Evolutionary conservation across 805 yeast species (phyloP).

Genomic region (Dipodascus albidus): DNA sequence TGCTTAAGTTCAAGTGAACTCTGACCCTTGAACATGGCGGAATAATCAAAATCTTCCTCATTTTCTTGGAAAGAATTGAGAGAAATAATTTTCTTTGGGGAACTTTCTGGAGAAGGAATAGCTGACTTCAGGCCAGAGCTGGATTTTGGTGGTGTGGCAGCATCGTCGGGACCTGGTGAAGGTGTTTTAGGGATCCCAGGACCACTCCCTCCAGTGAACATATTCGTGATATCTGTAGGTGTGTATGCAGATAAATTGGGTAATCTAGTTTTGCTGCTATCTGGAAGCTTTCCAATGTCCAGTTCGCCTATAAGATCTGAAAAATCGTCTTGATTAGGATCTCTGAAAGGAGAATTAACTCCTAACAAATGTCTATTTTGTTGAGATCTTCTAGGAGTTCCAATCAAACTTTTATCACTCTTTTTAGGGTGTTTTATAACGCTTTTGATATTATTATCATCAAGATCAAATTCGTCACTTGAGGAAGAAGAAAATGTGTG

Average conservation of each 20-base stretch:
- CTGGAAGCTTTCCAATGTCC: slow-evolving; percentile 5
- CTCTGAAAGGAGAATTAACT: slow-evolving; percentile 8
- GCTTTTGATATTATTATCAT: neutral
- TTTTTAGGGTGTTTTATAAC: neutral
- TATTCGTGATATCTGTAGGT: neutral
- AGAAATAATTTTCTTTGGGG: neutral
- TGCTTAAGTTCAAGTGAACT: slow-evolving; percentile 4
- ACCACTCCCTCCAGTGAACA: neutral
- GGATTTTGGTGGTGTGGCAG: slow-evolving; percentile 1
- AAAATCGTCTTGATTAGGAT: slow-evolving; percentile 9
- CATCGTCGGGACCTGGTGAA: neutral
- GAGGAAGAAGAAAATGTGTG: neutral
- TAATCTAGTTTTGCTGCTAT: neutral
- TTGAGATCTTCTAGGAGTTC: neutral
- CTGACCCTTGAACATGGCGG: slow-evolving; percentile 10
- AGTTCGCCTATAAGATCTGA: slow-evolving; percentile 13
- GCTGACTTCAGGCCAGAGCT: neutral
- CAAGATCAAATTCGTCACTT: neutral
- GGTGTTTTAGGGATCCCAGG: neutral
- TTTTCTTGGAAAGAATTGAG: slow-evolving; percentile 5
- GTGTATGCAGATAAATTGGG: neutral
- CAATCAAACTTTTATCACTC: neutral
- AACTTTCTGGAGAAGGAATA: neutral
- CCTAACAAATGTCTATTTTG: slow-evolving; percentile 3
- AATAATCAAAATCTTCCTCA: slow-evolving; percentile 15